These are phyloP conservation scores for Schrenkiella parvula DNA, from an alignment of 345 rosid species.

Conservation along the genomic window DNA sequence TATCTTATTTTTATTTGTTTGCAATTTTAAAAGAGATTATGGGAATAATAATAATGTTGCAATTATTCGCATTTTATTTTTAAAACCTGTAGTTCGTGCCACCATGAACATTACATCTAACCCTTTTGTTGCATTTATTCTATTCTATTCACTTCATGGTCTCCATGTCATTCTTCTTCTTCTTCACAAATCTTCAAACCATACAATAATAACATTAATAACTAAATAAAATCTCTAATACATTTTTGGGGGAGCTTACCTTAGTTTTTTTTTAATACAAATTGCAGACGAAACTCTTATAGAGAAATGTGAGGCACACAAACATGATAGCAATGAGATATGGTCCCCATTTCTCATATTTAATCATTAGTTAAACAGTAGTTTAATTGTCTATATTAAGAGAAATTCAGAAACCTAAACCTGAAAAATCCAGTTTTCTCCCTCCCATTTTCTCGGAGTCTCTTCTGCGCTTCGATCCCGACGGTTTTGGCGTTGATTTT, in stretches of 20 bases:
- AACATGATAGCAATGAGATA: constrained; percentile 22
- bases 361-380: background rate
- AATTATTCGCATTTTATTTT: constrained; percentile 2
- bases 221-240: background rate
- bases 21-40: background rate
- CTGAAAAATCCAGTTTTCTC: constrained; percentile 26
- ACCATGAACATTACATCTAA: constrained; percentile 27
- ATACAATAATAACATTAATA: background rate
- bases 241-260: background rate
- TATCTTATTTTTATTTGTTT: background rate
- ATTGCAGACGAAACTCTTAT: background rate
- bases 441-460: constrained; percentile 11
- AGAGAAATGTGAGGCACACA: constrained; percentile 33
- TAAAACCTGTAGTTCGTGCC: constrained; percentile 26
- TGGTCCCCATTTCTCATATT: constrained; percentile 20
- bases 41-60: background rate
- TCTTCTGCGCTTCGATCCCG: constrained; percentile 16
- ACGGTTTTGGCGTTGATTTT: constrained; percentile 16
- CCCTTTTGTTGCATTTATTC: background rate
- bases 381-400: constrained; percentile 34
- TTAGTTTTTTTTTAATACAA: background rate
- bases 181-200: background rate
- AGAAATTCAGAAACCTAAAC: constrained; percentile 27
- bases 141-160: constrained; percentile 29
- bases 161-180: constrained; percentile 23